Base-by-base conservation (phyloP, 768 basidiomycete species). In the Cubamyces lactineus region DNA sequence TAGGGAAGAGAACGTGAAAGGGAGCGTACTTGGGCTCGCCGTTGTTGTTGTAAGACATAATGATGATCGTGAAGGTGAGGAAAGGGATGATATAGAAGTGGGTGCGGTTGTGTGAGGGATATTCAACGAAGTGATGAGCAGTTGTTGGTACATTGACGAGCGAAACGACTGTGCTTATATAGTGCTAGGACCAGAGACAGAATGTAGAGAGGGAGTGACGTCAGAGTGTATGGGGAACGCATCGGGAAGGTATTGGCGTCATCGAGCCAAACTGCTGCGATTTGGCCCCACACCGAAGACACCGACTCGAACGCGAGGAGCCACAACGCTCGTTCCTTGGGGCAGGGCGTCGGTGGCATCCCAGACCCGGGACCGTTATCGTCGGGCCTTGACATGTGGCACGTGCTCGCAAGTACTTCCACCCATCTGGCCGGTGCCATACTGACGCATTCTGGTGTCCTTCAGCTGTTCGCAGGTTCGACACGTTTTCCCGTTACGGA, bases 21-120 rank as follows among this genome's bases (percentile, higher is more conserved):
- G 26, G 16, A 4, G 45, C 57, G 48, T 43, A 59, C 57, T 59
- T 59, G 57, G 57, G 57, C 57, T 59, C 57, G 57, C 57, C 57
- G 57, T 28, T 58, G 49, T 59, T 59, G 57, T 59, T 59, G 48
- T 17, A 52, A 12, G 57, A 59, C 57, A 59, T 59, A 49, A 19
- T 59, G 57, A 45, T 30, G 26, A 3, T 57, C 38, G 47, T 49
- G 49, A 42, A 41, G 39, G 28, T 58, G 57, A 41, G 57, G 21
- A 12, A 3, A 28, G 24, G 13, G 26, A 15, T 26, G 9, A 16
- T 28, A 19, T 34, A 17, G 15, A 3, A 28, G 23, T 3, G 24
- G 34, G 5, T 49, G n/a, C 21, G 48, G 21, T 24, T 11, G 47
- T 28, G 23, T 48, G 30, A 23, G 38, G 48, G 47, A n/a, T 47